Evolutionary conservation across 2,329 filamentous ascomycete species (phyloP), one percentile per base, ranked within the genome.

Genomic region (Aureobasidium namibiae): DNA sequence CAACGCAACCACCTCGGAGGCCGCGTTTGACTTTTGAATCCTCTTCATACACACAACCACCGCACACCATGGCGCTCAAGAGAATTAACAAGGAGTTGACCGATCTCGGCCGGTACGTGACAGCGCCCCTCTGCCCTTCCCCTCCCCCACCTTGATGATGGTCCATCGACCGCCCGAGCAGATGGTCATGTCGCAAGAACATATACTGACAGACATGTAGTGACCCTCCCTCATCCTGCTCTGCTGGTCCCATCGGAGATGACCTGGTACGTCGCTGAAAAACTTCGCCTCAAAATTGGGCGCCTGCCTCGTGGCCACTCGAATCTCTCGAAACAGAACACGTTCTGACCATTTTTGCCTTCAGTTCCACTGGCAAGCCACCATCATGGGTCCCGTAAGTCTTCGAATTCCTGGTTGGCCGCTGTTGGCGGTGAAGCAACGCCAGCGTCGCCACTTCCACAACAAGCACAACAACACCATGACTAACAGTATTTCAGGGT

Each of bases 341-440:
- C 39, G 23, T 60, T 69, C 72, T 71, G 65, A 71, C 70, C 68
- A 67, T 67, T 57, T 60, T 53, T 57, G 63, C 39, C 26, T 49
- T 69, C 69, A 99, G 92, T 99, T 99, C 75, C 94, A 97, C 86
- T 99, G 94, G 94, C 94, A 99, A 87, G 94, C 94, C 71, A 99
- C 94, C 56, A 99, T 99, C 75, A 99, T 99, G 94, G 94, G 94
- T 78, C 94, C 94, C 75, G 90, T 95, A 86, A 85, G 90, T 85
- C 34, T 44, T 36, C 2, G 13, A 34, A 23, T 23, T 10, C 38
- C 16, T 21, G 26, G 38, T 36, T 24, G 33, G 34, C n/a, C n/a
- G 26, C 45, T 9, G 11, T 48, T 11, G 36, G 18, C 45, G 36
- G 44, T 34, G n/a, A 16, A 26, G 8, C 29, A 44, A n/a, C 26